Percentiles rank a stretch among this genome's conserved stretches.
phyloP scores from a whole-genome alignment of 345 rosid genomes.

The Noccaea caerulescens region DNA sequence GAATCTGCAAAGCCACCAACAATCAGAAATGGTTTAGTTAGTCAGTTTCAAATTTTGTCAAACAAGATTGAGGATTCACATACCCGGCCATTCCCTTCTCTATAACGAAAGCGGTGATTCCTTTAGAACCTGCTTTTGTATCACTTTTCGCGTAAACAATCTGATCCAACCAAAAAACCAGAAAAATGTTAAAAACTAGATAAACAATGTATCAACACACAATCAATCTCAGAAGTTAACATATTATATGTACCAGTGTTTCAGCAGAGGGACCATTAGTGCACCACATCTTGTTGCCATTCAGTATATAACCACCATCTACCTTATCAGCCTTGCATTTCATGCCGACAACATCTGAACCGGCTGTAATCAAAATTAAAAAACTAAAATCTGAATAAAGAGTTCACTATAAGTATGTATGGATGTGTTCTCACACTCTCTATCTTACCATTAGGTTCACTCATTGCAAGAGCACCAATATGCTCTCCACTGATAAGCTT shows the following conservation, averaged over 20 bases:
- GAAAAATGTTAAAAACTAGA: neutral
- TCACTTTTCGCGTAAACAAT: conserved; percentile 89
- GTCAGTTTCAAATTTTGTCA: conserved; percentile 2
- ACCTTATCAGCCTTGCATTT: conserved; percentile 92
- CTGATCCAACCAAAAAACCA: conserved; percentile 48
- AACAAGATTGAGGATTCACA: conserved; percentile 21
- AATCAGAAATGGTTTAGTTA: neutral
- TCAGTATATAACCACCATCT: conserved; percentile 79
- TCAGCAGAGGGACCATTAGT: conserved; percentile 95
- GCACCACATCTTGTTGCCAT: conserved; percentile 99
- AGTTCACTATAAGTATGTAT: neutral
- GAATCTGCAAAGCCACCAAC: conserved; percentile 64
- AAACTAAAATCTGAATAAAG: conserved; percentile 7
- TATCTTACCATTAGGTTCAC: conserved; percentile 90
- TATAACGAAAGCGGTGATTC: conserved; percentile 88
- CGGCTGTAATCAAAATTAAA: conserved; percentile 57
- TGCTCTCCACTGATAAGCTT: conserved; percentile 98
- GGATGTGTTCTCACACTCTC: neutral
- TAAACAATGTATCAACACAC: neutral
- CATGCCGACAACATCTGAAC: conserved; percentile 96
- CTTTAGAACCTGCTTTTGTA: conserved; percentile 75
- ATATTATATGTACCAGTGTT: conserved; percentile 63
- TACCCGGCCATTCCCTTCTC: conserved; percentile 98
- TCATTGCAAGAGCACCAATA: conserved; percentile 97
- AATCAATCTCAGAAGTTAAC: conserved; percentile 9